These are phyloP conservation scores for Fraxinus baroniana DNA, from an alignment of 305 asterid species.

Conservation along the genomic window DNA sequence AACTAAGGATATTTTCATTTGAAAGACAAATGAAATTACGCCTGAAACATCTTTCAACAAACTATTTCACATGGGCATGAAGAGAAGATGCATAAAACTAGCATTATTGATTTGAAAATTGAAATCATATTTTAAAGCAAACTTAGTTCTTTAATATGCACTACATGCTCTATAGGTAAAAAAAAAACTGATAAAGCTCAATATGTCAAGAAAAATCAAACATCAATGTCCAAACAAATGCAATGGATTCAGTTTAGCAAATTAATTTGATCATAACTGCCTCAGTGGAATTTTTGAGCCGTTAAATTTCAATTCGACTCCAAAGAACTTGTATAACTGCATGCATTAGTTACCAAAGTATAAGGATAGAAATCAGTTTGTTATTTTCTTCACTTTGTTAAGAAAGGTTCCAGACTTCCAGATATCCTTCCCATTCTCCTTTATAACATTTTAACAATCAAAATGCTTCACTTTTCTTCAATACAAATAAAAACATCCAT, in stretches of 20 bases:
- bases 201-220: background rate
- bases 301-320: background rate
- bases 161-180: background rate
- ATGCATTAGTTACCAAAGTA: background rate
- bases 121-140: background rate
- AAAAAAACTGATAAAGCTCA: background rate
- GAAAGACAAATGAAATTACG: background rate
- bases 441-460: background rate
- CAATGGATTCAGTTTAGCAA: background rate
- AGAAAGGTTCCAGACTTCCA: background rate
- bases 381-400: background rate
- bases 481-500: conserved; percentile 1
- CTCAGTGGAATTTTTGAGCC: background rate
- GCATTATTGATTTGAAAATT: background rate
- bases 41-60: conserved; percentile 13
- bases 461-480: conserved; percentile 10
- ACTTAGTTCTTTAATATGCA: background rate
- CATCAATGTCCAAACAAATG: background rate
- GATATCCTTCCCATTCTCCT: background rate
- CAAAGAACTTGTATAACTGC: background rate
- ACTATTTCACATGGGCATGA: background rate
- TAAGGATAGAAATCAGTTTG: background rate
- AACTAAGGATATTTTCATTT: conserved; percentile 3
- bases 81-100: background rate
- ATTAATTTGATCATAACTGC: background rate